Base-by-base conservation (phyloP, 768 basidiomycete genomes). In the Lentinula raphanica region DNA sequence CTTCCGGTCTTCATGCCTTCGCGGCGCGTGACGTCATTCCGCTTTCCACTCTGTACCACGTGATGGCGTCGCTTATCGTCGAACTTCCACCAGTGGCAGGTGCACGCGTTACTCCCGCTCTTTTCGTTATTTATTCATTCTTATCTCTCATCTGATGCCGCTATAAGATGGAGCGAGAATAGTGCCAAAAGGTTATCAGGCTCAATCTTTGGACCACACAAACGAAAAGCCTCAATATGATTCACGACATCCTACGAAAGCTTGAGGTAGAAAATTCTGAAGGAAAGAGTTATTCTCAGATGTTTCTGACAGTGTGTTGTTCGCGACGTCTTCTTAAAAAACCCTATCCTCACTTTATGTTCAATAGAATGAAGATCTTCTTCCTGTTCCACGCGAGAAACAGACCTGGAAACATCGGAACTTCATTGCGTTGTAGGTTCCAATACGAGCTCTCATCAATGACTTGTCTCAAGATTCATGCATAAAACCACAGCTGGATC, bases 401-500 rank as follows among this genome's bases (percentile, higher is more conserved):
- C 39, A 48, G 32, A 39, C 46, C 7, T 60, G 59, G 59, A 60
- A 48, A 29, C 39, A 39, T 38, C 36, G 55, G 2, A 60, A 60
- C 29, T 60, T 60, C 28, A 17, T 56, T 27, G 59, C 54, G 7
- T 60, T 60, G 58, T 55, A 54, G 2, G 58, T n/a, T n/a, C n/a
- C n/a, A n/a, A n/a, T 54, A 4, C 38, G 7, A 35, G 12, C 25
- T n/a, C 13, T 17, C 27, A 44, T 19, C 32, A 35, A 7, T 7
- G 23, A 21, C n/a, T 29, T 32, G 12, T 46, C 9, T 17, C 27
- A 12, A 27, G n/a, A n/a, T 56, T 56, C 19, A 19, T 5, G 9
- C 42, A 31, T 60, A 23, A 44, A 25, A 15, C 25, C 39, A 49
- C 36, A 88, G 86, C 73, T 91, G 88, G 90, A 80, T 91, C 42